These are phyloP conservation scores for Gonapodya prolifera DNA, from an alignment of 192 early-diverging fungal genomes.

Conservation along the genomic window DNA sequence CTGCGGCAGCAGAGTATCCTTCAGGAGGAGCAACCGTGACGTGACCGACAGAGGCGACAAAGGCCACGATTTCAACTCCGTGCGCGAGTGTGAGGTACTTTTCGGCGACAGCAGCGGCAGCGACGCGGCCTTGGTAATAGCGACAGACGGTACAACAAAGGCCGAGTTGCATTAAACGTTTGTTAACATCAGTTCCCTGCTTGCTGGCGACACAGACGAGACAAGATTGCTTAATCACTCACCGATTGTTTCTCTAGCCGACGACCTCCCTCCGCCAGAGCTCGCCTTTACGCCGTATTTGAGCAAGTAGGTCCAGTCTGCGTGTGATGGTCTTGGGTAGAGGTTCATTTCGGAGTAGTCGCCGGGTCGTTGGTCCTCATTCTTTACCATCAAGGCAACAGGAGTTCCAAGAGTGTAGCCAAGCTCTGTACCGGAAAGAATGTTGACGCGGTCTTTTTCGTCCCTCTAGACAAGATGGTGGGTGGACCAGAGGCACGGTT, in stretches of 20 bases:
- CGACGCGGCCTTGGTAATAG: constrained; percentile 62
- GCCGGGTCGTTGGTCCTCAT: constrained; percentile 90
- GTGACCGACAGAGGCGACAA: constrained; percentile 78
- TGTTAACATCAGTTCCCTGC: not conserved
- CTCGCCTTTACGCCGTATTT: constrained; percentile 96
- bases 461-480: constrained; percentile 46
- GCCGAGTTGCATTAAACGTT: not conserved
- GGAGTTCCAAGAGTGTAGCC: constrained; percentile 91
- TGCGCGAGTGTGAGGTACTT: constrained; percentile 72
- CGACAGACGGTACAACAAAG: not conserved
- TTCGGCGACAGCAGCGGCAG: constrained; percentile 95
- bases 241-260: constrained; percentile 92
- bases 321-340: constrained; percentile 92
- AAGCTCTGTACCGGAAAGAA: constrained; percentile 85
- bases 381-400: constrained; percentile 80
- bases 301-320: constrained; percentile 93
- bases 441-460: constrained; percentile 87
- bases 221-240: not conserved
- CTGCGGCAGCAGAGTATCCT: constrained; percentile 35
- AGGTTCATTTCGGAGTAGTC: constrained; percentile 94
- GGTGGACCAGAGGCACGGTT: not conserved
- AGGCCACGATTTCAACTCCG: constrained; percentile 87
- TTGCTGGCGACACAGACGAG: not conserved
- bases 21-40: constrained; percentile 52
- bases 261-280: constrained; percentile 84